Evolutionary conservation across 2,329 filamentous ascomycete genomes (phyloP).

Genomic region (Zymoseptoria crescenta): DNA sequence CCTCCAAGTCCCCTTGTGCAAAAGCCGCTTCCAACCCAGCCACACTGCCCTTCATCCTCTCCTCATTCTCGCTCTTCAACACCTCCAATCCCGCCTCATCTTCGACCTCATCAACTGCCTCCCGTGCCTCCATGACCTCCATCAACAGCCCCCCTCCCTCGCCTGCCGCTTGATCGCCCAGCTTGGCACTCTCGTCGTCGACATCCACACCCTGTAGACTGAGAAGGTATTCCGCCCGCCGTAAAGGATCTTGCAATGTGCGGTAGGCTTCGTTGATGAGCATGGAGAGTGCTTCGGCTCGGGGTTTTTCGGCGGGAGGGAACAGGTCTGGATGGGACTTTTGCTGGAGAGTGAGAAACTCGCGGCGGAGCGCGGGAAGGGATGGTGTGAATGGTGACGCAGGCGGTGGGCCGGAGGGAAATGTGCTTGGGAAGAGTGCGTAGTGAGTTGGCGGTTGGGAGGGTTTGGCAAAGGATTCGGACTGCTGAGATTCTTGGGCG

Average conservation of each 20-base stretch:
- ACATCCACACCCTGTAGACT: conserved; percentile 62
- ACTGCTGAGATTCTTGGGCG: conserved; percentile 1
- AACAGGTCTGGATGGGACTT: conserved; percentile 65
- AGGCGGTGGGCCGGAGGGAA: conserved; percentile 72
- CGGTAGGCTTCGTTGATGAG: conserved; percentile 88
- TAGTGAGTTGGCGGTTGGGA: conserved; percentile 57
- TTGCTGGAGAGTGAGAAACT: conserved; percentile 80
- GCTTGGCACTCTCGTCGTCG: conserved; percentile 66
- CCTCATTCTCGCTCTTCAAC: conserved; percentile 59
- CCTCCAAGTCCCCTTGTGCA: conserved; percentile 54
- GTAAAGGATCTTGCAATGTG: conserved; percentile 69
- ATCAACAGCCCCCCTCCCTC: conserved; percentile 55
- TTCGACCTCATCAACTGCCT: conserved; percentile 51
- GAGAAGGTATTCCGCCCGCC: conserved; percentile 83
- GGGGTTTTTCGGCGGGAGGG: conserved; percentile 42
- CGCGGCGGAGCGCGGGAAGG: conserved; percentile 60
- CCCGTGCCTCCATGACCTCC: conserved; percentile 66
- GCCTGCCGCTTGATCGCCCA: conserved; percentile 40
- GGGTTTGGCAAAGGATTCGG: not conserved
- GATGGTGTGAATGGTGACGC: conserved; percentile 68
- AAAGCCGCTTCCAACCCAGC: conserved; percentile 57
- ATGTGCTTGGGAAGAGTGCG: conserved; percentile 74
- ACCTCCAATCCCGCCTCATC: conserved; percentile 55
- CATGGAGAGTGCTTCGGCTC: conserved; percentile 70
- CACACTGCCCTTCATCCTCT: conserved; percentile 57